Conservation (phyloP, 441 rosid species). For the Raphanus hybrid region DNA sequence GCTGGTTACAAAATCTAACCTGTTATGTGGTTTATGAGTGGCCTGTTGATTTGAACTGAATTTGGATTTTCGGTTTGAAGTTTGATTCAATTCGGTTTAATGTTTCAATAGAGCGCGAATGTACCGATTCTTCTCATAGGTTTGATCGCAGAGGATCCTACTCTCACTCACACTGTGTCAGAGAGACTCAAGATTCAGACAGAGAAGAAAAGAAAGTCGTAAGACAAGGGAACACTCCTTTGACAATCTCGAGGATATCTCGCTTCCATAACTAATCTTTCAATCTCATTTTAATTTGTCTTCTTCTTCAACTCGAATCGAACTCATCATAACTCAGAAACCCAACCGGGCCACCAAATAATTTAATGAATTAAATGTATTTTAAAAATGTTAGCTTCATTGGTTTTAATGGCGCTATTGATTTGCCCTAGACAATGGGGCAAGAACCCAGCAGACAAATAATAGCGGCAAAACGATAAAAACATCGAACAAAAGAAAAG, state of each 20-base stretch:
- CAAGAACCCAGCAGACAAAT: slow-evolving; percentile 9
- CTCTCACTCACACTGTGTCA: slow-evolving; percentile 30
- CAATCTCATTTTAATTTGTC: slow-evolving; percentile 21
- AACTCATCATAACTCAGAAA: slow-evolving; percentile 1
- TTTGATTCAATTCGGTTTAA: too few species aligned
- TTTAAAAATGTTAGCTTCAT: slow-evolving; percentile 12
- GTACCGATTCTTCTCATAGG: slow-evolving; percentile 9
- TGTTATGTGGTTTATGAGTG: too few species aligned
- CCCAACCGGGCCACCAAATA: slow-evolving; percentile 22
- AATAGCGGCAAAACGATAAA: slow-evolving; percentile 24
- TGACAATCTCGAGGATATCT: slow-evolving; percentile 51
- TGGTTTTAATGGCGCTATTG: slow-evolving; percentile 29
- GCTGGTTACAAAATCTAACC: too few species aligned
- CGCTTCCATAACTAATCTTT: slow-evolving; percentile 35
- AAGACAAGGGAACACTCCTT: slow-evolving; percentile 61
- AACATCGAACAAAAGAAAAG: neutral
- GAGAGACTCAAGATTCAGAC: slow-evolving; percentile 23
- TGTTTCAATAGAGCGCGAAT: too few species aligned
- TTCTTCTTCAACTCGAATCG: slow-evolving; percentile 35
- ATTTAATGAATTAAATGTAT: slow-evolving; percentile 23
- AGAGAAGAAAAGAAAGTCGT: slow-evolving; percentile 14
- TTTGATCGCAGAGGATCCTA: slow-evolving; percentile 24
- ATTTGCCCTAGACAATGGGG: slow-evolving; percentile 36
- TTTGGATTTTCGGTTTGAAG: too few species aligned
- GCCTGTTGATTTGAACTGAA: too few species aligned